phyloP scores from a whole-genome alignment of 2,329 filamentous ascomycete genomes.

The Fusarium goolgardi region DNA sequence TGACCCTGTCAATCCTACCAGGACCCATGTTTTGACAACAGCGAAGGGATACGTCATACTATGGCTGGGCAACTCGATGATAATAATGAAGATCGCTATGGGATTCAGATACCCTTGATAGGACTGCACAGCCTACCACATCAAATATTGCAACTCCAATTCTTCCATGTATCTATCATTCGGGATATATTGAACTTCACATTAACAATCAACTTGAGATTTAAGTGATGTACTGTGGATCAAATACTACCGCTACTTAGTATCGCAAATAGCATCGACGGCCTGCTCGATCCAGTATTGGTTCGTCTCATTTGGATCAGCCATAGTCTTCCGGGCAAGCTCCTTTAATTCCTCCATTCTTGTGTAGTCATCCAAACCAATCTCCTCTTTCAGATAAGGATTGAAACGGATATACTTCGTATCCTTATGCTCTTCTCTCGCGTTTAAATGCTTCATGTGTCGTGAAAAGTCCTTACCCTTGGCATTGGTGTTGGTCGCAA shows the following conservation, averaged over 20 bases:
- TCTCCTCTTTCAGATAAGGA: slow-evolving; percentile 14
- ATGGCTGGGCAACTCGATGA: no score
- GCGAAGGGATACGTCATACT: neutral
- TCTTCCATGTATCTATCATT: neutral
- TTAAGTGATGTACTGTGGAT: neutral
- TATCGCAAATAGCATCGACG: slow-evolving; percentile 11
- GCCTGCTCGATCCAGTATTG: slow-evolving; percentile 10
- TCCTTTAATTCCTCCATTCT: slow-evolving; percentile 8
- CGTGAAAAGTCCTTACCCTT: slow-evolving; percentile 39
- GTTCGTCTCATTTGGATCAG: neutral
- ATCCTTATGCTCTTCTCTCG: slow-evolving; percentile 15
- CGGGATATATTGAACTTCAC: no score
- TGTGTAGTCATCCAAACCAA: slow-evolving; percentile 31
- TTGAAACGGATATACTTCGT: slow-evolving; percentile 27
- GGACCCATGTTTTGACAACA: no score
- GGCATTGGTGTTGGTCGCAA: slow-evolving; percentile 38
- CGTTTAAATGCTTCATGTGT: slow-evolving; percentile 19
- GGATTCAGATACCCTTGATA: neutral
- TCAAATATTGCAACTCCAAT: neutral
- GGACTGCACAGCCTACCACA: neutral
- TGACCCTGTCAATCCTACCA: neutral
- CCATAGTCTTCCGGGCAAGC: neutral
- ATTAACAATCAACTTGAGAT: no score
- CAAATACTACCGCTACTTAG: neutral
- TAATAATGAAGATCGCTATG: rapidly evolving